Base-by-base conservation (phyloP, 2,329 filamentous ascomycete species). In the Raffaelea deltoideospora region DNA sequence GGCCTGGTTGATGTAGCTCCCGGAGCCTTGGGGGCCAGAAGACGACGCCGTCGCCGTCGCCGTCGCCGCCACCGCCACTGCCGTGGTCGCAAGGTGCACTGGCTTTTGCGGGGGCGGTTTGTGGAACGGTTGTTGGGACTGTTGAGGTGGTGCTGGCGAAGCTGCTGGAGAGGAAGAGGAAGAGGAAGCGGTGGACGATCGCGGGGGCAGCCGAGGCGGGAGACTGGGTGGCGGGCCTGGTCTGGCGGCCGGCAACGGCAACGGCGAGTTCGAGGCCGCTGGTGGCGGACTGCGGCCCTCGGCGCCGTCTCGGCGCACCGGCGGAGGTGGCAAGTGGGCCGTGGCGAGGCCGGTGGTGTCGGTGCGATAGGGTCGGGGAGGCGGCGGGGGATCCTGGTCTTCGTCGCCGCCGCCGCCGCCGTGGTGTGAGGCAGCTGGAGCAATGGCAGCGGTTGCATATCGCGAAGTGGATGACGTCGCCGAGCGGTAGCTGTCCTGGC, bases 321-420 rank as follows among this genome's bases (percentile, higher is more conserved):
- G 84, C 3, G 83, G 84, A 18, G 72, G 74, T 2, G 83, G 81
- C 5, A 88, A 65, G 50, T 78, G 62, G 21, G 70, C 60, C 0
- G 80, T 84, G 23, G 68, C 67, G 18, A 87, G 57, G 2, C 81
- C 81, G 2, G 80, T 84, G 0, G 77, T 82, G 52, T 88, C 67
- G 30, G 65, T 61, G 30, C 72, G 67, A 49, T 79, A 90, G 4
- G 78, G 76, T n/a, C 71, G 67, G 8, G 75, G 68, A 3, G 72
- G 69, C 9, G 61, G 55, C 11, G 59, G 46, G 4, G 62, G 58
- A 35, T 59, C 53, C 10, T 51, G 46, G 23, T 53, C 46, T n/a
- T 51, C 49, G 26, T 50, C 48, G 20, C 47, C 45, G 4, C 35
- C 33, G n/a, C 53, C 45, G n/a, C n/a, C n/a, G n/a, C n/a, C n/a